Conservation (phyloP, 2,329 filamentous ascomycete species). For the Huntiella omanensis region DNA sequence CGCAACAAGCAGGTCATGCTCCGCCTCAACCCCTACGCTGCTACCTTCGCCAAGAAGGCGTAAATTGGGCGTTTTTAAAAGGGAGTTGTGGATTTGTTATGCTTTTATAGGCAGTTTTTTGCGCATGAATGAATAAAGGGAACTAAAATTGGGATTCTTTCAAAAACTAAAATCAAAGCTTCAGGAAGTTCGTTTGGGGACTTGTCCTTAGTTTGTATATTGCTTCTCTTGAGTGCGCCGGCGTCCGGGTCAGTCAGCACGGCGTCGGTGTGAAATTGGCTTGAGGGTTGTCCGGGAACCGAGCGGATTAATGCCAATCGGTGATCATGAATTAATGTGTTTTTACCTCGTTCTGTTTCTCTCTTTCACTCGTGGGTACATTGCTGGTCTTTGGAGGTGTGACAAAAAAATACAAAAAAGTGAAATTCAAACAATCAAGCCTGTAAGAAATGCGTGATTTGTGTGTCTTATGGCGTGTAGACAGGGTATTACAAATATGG, state of each 20-base stretch:
- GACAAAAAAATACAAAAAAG: slow-evolving; percentile 7
- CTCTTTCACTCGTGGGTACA: slow-evolving; percentile 1
- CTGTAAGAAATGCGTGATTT: neutral
- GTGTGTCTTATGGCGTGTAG: too few relatives aligned
- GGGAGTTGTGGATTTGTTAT: slow-evolving; percentile 9
- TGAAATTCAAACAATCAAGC: slow-evolving; percentile 3
- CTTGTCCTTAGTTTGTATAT: slow-evolving; percentile 12
- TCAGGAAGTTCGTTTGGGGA: slow-evolving; percentile 6
- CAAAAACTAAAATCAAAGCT: slow-evolving; percentile 7
- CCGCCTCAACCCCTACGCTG: slow-evolving; percentile 94
- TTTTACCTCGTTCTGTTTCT: slow-evolving; percentile 1
- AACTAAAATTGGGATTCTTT: slow-evolving; percentile 12
- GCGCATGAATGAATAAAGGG: slow-evolving; percentile 11
- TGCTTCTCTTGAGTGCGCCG: slow-evolving; percentile 10
- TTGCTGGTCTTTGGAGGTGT: slow-evolving; percentile 3
- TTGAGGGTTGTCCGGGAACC: neutral
- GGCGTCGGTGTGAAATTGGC: slow-evolving; percentile 4
- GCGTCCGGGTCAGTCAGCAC: slow-evolving; percentile 9
- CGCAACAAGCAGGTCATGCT: slow-evolving; percentile 97
- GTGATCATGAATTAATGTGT: slow-evolving; percentile 15
- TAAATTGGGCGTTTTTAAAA: slow-evolving; percentile 9
- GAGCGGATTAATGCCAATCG: neutral
- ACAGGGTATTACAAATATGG: neutral
- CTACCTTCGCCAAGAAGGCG: slow-evolving; percentile 57
- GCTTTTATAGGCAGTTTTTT: slow-evolving; percentile 9